Evolutionary conservation across 768 basidiomycete species (phyloP).

Genomic region (Phanerochaete sordida): DNA sequence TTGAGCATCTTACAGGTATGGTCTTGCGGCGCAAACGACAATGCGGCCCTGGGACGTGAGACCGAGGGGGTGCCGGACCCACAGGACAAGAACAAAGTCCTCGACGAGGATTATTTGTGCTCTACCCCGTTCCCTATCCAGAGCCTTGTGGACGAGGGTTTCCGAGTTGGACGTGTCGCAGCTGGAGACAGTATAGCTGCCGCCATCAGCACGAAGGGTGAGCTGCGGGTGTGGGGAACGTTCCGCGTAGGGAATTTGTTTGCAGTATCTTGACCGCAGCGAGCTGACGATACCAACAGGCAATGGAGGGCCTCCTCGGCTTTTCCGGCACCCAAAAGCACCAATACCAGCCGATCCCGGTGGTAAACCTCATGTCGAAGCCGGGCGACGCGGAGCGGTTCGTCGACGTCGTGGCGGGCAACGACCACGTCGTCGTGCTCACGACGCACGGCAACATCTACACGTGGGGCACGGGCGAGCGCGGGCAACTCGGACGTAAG

Average conservation of each 20-base stretch:
- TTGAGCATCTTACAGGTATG: conserved; percentile 51
- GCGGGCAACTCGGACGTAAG: conserved; percentile 87
- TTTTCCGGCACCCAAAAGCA: conserved; percentile 68
- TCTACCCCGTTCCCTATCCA: conserved; percentile 63
- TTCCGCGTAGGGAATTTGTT: conserved; percentile 64
- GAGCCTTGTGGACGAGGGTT: conserved; percentile 69
- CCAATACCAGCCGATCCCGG: conserved; percentile 64
- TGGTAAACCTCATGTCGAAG: conserved; percentile 55
- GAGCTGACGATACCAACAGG: conserved; percentile 35
- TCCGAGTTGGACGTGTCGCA: conserved; percentile 78
- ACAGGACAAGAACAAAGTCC: conserved; percentile 51
- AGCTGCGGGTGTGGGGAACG: conserved; percentile 83
- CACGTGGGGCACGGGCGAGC: conserved; percentile 88
- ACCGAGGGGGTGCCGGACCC: conserved; percentile 61
- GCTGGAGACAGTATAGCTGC: conserved; percentile 89
- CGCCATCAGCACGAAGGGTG: conserved; percentile 75
- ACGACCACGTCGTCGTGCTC: conserved; percentile 86
- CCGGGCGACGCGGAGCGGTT: conserved; percentile 69
- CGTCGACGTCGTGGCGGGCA: conserved; percentile 72
- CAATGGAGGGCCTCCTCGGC: conserved; percentile 76
- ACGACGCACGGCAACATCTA: conserved; percentile 87
- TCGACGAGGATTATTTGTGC: conserved; percentile 50
- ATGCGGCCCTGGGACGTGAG: conserved; percentile 80
- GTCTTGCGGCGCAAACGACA: conserved; percentile 86
- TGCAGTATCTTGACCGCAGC: neutral